A percentile compares a stretch with the other conserved stretches of the same genome.
Conservation (phyloP, 2,329 filamentous ascomycete species). For the Fusarium gaditjirri region DNA sequence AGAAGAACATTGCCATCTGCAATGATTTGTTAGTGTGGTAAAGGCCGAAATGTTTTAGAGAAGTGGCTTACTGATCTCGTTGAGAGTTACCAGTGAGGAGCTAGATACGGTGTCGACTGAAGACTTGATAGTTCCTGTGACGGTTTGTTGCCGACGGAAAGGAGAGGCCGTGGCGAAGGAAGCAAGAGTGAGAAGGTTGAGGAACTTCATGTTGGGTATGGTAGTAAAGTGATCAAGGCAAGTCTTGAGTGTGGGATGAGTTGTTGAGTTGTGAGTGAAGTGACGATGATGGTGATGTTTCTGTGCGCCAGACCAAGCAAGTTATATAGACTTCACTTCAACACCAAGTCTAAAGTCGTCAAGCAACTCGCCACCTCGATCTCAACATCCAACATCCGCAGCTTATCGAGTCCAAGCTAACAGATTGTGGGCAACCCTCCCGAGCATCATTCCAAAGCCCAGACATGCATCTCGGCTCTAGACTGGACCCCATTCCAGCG, state of each 20-base stretch:
- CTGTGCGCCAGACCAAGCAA: neutral
- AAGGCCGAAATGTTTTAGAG: fast-evolving
- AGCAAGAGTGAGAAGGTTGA: slow-evolving; percentile 16
- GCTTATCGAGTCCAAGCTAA: neutral
- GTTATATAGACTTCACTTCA: slow-evolving; percentile 22
- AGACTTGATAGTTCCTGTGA: neutral
- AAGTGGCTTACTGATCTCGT: slow-evolving; percentile 4
- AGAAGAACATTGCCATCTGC: neutral
- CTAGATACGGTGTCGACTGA: neutral
- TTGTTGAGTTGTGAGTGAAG: neutral
- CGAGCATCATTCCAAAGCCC: slow-evolving; percentile 18
- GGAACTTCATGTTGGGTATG: slow-evolving; percentile 27
- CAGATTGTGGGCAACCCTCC: neutral
- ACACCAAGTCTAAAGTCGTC: neutral
- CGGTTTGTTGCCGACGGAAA: slow-evolving; percentile 13
- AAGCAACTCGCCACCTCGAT: slow-evolving; percentile 1
- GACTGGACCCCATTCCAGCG: slow-evolving; percentile 3
- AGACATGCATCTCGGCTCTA: neutral
- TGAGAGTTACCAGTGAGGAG: fast-evolving
- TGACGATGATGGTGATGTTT: neutral
- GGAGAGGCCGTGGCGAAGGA: slow-evolving; percentile 26
- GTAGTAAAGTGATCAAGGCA: neutral
- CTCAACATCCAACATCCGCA: neutral
- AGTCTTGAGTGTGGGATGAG: neutral
- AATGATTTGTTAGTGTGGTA: neutral